Percentiles rank a stretch among this genome's conserved stretches.
Conservation (phyloP, 2,329 filamentous ascomycete species). For the Fonsecaea pedrosoi region DNA sequence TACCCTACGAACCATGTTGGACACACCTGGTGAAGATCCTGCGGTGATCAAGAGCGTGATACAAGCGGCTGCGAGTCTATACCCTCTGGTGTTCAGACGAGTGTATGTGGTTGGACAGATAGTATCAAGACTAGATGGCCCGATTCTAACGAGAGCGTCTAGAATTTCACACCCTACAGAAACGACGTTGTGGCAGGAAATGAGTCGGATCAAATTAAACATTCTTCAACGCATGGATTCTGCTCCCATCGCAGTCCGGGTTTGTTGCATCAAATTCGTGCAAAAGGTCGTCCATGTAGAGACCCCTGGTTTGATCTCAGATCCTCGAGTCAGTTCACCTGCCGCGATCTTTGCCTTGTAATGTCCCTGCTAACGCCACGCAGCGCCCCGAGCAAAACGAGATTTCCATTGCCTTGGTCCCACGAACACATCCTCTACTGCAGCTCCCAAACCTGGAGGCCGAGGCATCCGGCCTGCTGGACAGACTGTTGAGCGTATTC, state of each 20-base stretch:
- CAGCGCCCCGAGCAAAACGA: constrained; percentile 78
- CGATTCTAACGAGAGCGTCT: constrained; percentile 36
- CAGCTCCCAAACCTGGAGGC: constrained; percentile 84
- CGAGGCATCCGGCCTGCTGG: constrained; percentile 87
- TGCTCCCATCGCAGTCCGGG: constrained; percentile 74
- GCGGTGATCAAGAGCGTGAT: constrained; percentile 85
- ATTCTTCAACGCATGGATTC: constrained; percentile 89
- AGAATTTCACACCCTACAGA: constrained; percentile 90
- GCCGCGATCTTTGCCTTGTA: neutral
- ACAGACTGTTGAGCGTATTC: constrained; percentile 82
- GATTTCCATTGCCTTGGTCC: constrained; percentile 84
- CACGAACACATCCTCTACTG: constrained; percentile 80
- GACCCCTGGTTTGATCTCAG: constrained; percentile 79
- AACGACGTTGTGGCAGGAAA: constrained; percentile 80
- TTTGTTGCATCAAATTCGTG: constrained; percentile 97
- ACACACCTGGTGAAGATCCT: constrained; percentile 75
- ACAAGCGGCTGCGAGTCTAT: constrained; percentile 89
- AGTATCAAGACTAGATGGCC: constrained; percentile 3
- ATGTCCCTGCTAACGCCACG: constrained; percentile 29
- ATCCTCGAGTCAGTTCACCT: constrained; percentile 73
- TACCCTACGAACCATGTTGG: constrained; percentile 72
- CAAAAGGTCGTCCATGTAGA: constrained; percentile 92
- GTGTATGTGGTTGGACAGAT: constrained; percentile 71
- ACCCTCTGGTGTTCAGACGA: constrained; percentile 88
- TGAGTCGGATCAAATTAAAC: constrained; percentile 85